Conservation (phyloP, 2,329 filamentous ascomycete genomes). For the Aspergillus fumigatus region DNA sequence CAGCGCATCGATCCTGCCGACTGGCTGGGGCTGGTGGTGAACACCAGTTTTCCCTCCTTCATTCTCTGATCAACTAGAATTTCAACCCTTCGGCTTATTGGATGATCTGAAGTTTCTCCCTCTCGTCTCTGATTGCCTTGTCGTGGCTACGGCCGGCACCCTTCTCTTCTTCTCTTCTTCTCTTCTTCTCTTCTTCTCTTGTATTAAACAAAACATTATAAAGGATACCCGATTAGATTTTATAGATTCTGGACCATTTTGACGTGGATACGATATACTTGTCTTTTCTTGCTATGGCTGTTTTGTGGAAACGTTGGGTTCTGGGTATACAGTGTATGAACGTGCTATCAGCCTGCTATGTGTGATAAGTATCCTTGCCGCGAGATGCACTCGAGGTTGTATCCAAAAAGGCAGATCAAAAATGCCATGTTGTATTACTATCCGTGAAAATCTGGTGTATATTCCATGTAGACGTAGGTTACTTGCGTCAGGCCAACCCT, state of each 20-base stretch:
- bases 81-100: no score
- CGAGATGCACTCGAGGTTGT: not conserved
- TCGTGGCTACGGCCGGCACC: not conserved
- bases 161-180: constrained; percentile 1
- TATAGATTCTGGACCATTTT: constrained; percentile 6
- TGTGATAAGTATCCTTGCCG: not conserved
- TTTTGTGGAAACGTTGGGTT: not conserved
- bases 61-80: not conserved
- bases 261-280: not conserved
- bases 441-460: not conserved
- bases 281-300: not conserved
- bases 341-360: not conserved
- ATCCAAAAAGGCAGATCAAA: not conserved
- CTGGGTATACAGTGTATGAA: not conserved
- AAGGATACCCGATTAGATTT: constrained; percentile 5
- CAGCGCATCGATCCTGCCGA: constrained; percentile 27
- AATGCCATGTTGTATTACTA: not conserved
- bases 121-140: not conserved
- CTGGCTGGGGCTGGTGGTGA: constrained; percentile 26
- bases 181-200: constrained; percentile 1
- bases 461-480: not conserved
- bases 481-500: no score
- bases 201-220: constrained; percentile 2
- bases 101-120: not conserved
- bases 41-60: not conserved